phyloP scores from a whole-genome alignment of 2,329 filamentous ascomycete genomes.

The Fusarium equiseti region DNA sequence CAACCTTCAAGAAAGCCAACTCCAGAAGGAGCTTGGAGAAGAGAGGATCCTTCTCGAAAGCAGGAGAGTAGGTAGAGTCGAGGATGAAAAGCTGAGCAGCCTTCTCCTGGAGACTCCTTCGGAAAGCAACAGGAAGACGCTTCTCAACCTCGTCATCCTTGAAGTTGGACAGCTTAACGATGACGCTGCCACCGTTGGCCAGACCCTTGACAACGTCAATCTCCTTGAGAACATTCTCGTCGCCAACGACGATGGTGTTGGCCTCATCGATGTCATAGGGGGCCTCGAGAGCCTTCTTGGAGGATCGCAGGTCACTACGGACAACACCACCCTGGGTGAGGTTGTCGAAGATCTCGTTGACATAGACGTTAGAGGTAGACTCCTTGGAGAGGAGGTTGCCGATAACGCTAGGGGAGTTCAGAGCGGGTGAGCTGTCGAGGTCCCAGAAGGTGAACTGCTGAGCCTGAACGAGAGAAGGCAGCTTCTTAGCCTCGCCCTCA shows the following conservation, averaged over 20 bases:
- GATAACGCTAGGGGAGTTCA: conserved; percentile 71
- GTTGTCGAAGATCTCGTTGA: conserved; percentile 74
- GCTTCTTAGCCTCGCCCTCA: conserved; percentile 63
- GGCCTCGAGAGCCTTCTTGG: conserved; percentile 84
- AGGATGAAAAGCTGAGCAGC: conserved; percentile 79
- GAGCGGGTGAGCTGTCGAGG: conserved; percentile 77
- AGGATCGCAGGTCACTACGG: conserved; percentile 86
- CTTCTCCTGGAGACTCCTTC: conserved; percentile 78
- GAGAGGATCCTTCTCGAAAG: conserved; percentile 73
- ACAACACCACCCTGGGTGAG: conserved; percentile 80
- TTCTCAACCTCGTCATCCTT: conserved; percentile 94
- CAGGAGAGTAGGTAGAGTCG: conserved; percentile 76
- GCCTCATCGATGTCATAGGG: conserved; percentile 85
- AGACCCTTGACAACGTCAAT: conserved; percentile 79
- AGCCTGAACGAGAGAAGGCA: conserved; percentile 65
- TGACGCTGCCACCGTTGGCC: conserved; percentile 76
- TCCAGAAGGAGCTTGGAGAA: conserved; percentile 79
- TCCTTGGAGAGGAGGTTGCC: conserved; percentile 76
- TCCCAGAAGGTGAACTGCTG: conserved; percentile 97
- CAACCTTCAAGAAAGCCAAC: conserved; percentile 84
- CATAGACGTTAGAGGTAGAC: conserved; percentile 71
- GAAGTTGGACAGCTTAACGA: conserved; percentile 81
- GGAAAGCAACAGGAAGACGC: conserved; percentile 77
- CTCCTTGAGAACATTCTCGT: conserved; percentile 82
- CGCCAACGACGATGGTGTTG: conserved; percentile 81